A percentile compares a stretch with the other conserved stretches of the same genome.
phyloP scores from a whole-genome alignment of 2,329 filamentous ascomycete species.

The Fusarium sp. region DNA sequence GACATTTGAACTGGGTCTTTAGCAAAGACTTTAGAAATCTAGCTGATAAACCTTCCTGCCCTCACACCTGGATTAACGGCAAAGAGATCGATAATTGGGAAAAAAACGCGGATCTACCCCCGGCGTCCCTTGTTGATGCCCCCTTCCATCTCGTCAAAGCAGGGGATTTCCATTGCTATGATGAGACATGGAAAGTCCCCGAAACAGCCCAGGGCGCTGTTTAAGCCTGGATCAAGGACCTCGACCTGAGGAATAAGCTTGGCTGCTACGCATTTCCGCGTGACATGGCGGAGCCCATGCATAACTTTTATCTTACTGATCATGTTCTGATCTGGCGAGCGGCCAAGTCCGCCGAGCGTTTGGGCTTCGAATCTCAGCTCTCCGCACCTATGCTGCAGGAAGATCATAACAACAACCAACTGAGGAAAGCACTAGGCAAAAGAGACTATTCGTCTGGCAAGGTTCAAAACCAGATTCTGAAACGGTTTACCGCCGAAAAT shows the following conservation, averaged over 20 bases:
- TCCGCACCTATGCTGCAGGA: no score
- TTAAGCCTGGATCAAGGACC: not conserved
- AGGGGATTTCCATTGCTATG: not conserved
- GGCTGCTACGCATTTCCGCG: not conserved
- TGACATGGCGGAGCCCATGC: not conserved
- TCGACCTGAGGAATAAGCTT: not conserved
- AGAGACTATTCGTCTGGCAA: not conserved
- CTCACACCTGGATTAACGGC: not conserved
- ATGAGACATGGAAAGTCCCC: not conserved
- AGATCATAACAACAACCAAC: no score
- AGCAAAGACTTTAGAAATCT: not conserved
- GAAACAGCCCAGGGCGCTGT: not conserved
- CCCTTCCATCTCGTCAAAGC: not conserved
- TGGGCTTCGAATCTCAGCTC: not conserved
- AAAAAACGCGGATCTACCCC: fast-evolving
- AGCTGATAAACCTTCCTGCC: fast-evolving
- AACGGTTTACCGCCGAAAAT: not conserved
- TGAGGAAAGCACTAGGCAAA: not conserved
- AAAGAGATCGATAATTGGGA: fast-evolving
- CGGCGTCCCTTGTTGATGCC: not conserved
- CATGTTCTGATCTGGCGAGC: not conserved
- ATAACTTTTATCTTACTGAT: not conserved
- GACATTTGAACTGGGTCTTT: not conserved
- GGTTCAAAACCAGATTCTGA: not conserved
- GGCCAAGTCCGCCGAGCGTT: not conserved